Evolutionary conservation across 495 filamentous ascomycete species (phyloP), one percentile per base, ranked within the genome.

Genomic region (Thozetella sp.): DNA sequence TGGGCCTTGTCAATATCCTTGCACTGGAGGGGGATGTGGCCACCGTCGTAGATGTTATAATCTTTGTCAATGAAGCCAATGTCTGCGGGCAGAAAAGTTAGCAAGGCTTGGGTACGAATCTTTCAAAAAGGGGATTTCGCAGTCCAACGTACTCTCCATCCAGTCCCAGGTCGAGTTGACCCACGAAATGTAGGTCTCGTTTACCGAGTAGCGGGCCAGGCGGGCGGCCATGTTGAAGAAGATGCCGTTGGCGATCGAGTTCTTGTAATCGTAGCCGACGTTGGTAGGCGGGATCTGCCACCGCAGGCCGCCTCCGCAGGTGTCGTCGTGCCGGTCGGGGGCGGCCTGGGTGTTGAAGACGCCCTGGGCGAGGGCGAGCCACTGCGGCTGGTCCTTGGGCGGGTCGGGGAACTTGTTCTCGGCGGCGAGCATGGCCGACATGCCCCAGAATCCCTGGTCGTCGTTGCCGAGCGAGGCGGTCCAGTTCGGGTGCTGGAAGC

Each of bases 221-320:
- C 93, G 83, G 1, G 92, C 86, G 2, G 86, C 90, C 40, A 96
- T 73, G 60, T 96, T 87, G 77, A 97, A 95, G 74, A 94, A 92
- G 57, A 87, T 85, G n/a, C 61, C 66, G 54, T 92, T 87, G 58
- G 68, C 66, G 56, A 69, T 55, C 86, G 83, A 84, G 71, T 93
- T 96, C 73, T 94, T 94, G 76, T 95, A 94, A 61, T 88, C 82
- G 64, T 91, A 96, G 4, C 92, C 92, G n/a, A 78, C 82, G 65
- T 92, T 91, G 62, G 81, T 86, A 1, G 82, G 82, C 56, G 89
- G 88, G 22, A 94, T 88, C 71, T 94, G 91, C 92, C 92, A 95
- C 45, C 86, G 80, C 59, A 96, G 66, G 20, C 91, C 91, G 46
- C 90, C 91, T 40, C 76, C 76, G 63, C 91, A 93, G 1, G 82